Base-by-base conservation (phyloP, 257 asterid genomes). In the Nicotiana attenuata region DNA sequence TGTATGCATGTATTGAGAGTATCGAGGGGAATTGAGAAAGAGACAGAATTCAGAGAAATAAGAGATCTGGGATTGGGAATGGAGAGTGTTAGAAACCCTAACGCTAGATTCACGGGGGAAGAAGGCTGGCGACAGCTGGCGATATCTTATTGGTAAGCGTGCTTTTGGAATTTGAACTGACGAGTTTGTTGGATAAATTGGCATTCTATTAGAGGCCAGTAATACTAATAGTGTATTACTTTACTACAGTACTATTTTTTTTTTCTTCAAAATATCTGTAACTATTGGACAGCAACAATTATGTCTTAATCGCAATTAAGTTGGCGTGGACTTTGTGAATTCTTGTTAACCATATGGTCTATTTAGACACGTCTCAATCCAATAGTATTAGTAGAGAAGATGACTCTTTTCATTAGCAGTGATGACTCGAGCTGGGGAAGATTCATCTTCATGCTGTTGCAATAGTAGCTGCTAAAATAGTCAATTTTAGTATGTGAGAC, bases 91-190 rank as follows among this genome's bases (percentile, higher is more conserved):
- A 31, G 84, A 83, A 90, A 79, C 90, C 90, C 84, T 60, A 85
- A 85, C 76, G 52, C 87, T 60, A 56, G 75, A 84, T 63, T 85
- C 87, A 85, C 76, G 83, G 81, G 80, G 73, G 82, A 41, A 7
- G 84, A 77, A 65, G 78, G 17, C 24, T 16, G 84, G 71, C 78
- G 84, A 78, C 89, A 86, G 88, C 81, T 88, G 88, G 86, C 80
- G 69, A 78, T 41, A 56, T 81, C 26, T 71, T 56, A 83, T 90
- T 83, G 91, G 82, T 41, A 81, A 65, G 77, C 52, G 86, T 85
- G 90, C 82, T n/a, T 77, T 73, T 17, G 47, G 68, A 29, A 67
- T 59, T 55, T 86, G 0, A 2, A 41, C 2, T 8, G 47, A 2
- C 11, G 2, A 2, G 35, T 3, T 22, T 13, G 14, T 10, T 61